Conservation (phyloP, 768 basidiomycete genomes). For the Pisolithus orientalis region DNA sequence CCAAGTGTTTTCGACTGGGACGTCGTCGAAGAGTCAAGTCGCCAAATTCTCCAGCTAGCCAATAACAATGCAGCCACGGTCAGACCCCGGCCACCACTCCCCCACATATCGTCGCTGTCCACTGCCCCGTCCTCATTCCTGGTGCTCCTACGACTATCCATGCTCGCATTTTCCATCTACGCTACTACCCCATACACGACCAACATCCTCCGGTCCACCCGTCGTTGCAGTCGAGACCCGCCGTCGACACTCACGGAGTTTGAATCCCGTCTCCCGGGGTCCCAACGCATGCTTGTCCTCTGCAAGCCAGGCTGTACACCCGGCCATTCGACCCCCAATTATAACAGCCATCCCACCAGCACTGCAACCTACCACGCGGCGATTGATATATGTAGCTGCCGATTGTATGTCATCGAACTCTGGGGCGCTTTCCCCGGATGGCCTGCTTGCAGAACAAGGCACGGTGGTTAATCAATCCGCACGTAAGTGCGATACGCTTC, state of each 20-base stretch:
- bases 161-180: conserved; percentile 5
- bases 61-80: conserved; percentile 14
- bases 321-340: not conserved
- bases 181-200: conserved; percentile 18
- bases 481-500: no score
- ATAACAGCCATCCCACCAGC: not conserved
- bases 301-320: not conserved
- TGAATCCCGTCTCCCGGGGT: conserved; percentile 25
- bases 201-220: not conserved
- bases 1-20: conserved; percentile 17
- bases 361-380: not conserved
- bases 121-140: no score
- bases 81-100: conserved; percentile 1
- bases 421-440: no score
- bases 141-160: no score
- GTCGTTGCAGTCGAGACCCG: not conserved
- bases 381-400: not conserved
- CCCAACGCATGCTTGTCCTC: conserved; percentile 12
- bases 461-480: no score
- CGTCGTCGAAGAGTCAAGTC: conserved; percentile 24
- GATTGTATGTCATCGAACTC: not conserved
- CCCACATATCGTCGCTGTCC: no score
- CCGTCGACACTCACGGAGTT: conserved; percentile 20
- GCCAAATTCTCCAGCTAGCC: conserved; percentile 22
- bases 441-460: no score